Conservation (phyloP, 495 filamentous ascomycete genomes). For the Hypoxylon fragiforme region DNA sequence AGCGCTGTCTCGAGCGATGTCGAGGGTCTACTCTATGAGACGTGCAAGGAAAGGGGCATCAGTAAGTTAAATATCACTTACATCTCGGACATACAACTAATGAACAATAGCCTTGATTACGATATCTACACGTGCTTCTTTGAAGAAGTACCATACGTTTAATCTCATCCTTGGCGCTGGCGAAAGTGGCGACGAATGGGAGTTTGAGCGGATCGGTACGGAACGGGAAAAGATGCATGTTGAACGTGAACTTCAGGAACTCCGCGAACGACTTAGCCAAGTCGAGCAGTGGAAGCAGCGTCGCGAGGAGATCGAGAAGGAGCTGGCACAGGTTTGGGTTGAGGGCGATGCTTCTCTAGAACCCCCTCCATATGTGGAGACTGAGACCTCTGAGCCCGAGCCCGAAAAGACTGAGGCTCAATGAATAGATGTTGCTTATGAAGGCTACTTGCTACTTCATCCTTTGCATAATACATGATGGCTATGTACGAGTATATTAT, state of each 20-base stretch:
- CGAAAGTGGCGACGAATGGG: conserved; percentile 70
- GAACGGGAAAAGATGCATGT: conserved; percentile 87
- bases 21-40: conserved; percentile 90
- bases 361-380: conserved; percentile 46
- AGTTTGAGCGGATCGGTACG: conserved; percentile 89
- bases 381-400: conserved; percentile 23
- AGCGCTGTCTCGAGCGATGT: conserved; percentile 92
- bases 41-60: conserved; percentile 87
- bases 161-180: conserved; percentile 81
- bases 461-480: neutral
- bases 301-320: conserved; percentile 68
- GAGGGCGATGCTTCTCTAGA: conserved; percentile 46
- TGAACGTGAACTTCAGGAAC: conserved; percentile 82
- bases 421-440: neutral
- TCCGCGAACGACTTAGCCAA: conserved; percentile 75
- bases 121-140: conserved; percentile 85
- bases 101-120: conserved; percentile 71
- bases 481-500: conserved; percentile 14
- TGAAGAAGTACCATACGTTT: conserved; percentile 94
- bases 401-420: conserved; percentile 21
- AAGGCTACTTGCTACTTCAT: neutral
- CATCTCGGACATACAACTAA: conserved; percentile 29
- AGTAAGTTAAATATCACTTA: conserved; percentile 56
- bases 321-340: conserved; percentile 60
- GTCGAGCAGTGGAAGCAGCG: conserved; percentile 84